Conservation (phyloP, 2,329 filamentous ascomycete species). For the Emmonsiellopsis sp. region DNA sequence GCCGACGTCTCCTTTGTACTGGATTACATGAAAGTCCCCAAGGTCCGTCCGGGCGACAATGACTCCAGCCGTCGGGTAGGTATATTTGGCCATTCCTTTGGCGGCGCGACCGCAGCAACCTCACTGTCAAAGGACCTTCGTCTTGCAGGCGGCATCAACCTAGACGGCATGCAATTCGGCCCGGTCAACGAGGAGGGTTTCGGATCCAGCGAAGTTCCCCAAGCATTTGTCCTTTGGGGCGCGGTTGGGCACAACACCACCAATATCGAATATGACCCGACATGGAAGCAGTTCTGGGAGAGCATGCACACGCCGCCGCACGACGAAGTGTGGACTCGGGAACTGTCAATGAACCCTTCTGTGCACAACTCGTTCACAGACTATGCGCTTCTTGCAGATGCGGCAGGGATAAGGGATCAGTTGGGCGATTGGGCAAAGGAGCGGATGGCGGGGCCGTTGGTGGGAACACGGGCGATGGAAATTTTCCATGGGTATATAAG, state of each 20-base stretch:
- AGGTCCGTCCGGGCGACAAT: background rate
- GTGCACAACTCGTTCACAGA: constrained; percentile 15
- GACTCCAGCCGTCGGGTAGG: constrained; percentile 6
- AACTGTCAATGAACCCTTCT: constrained; percentile 9
- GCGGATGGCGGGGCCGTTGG: constrained; percentile 10
- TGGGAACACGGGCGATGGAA: constrained; percentile 8
- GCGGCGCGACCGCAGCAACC: constrained; percentile 23
- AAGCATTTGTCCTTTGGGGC: constrained; percentile 13
- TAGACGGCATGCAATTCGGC: constrained; percentile 26
- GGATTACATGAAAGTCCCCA: constrained; percentile 4
- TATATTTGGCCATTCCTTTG: constrained; percentile 28
- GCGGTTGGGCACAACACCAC: constrained; percentile 8
- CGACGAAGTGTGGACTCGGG: constrained; percentile 9
- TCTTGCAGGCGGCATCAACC: constrained; percentile 22
- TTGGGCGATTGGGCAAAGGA: constrained; percentile 2
- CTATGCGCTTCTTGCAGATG: constrained; percentile 11
- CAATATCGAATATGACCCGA: constrained; percentile 5
- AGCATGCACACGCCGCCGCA: constrained; percentile 6
- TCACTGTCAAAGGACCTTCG: constrained; percentile 17
- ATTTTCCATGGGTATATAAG: constrained; percentile 12
- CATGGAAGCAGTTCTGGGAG: constrained; percentile 13
- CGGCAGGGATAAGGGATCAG: constrained; percentile 4
- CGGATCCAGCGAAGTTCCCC: constrained; percentile 6
- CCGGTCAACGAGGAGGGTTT: constrained; percentile 8
- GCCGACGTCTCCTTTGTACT: constrained; percentile 10